Evolutionary conservation across 1,139 yeast genomes (phyloP).

Genomic region (Candida smagusa): DNA sequence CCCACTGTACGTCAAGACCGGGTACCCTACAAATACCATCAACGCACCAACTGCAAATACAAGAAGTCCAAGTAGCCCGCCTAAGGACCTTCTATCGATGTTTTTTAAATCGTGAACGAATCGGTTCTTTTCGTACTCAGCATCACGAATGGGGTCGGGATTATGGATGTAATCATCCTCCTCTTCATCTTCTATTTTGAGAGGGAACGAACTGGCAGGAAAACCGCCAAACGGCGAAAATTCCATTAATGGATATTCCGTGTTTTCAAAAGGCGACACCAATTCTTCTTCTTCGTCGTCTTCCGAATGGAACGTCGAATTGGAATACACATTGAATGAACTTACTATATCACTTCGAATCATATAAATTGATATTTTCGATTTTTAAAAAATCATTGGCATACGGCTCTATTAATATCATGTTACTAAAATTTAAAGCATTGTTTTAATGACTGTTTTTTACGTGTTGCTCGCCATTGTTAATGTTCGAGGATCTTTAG

Average conservation of each 20-base stretch:
- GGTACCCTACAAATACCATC: conserved; percentile 20
- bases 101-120: conserved; percentile 21
- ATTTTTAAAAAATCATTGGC: too few species aligned
- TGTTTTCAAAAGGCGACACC: background rate
- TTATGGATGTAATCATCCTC: conserved; percentile 28
- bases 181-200: conserved; percentile 24
- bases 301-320: too few species aligned
- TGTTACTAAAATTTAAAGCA: too few species aligned
- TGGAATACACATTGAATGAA: too few species aligned
- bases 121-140: conserved; percentile 25
- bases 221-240: conserved; percentile 29
- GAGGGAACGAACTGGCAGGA: conserved; percentile 25
- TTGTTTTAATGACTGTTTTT: too few species aligned
- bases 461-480: too few species aligned
- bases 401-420: too few species aligned
- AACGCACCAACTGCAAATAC: conserved; percentile 15
- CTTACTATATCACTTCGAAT: too few species aligned
- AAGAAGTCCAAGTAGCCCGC: conserved; percentile 20
- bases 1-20: conserved; percentile 24
- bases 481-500: too few species aligned
- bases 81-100: conserved; percentile 20
- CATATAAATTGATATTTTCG: too few species aligned
- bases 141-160: conserved; percentile 26
- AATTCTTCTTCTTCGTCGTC: background rate
- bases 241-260: conserved; percentile 5